A percentile compares a stretch with the other conserved stretches of the same genome.
These are phyloP conservation scores for Tricholoma sp. DNA, from an alignment of 768 basidiomycete species.

Conservation along the genomic window DNA sequence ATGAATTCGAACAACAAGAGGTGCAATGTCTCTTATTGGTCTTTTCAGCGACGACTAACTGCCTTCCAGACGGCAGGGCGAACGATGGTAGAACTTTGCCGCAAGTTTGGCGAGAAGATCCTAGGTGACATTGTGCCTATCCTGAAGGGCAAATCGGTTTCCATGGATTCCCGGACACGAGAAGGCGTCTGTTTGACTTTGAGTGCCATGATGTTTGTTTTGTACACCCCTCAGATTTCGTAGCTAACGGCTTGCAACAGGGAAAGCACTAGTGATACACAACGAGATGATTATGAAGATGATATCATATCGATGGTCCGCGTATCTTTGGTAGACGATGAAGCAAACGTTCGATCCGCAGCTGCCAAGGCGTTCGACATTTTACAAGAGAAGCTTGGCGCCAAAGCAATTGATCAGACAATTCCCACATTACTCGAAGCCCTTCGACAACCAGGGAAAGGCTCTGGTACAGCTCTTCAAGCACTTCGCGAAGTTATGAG, in stretches of 20 bases:
- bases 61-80: conserved; percentile 72
- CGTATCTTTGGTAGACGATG: conserved; percentile 81
- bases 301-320: conserved; percentile 86
- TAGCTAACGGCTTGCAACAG: conserved; percentile 29
- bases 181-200: conserved; percentile 88
- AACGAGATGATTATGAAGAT: conserved; percentile 84
- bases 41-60: conserved; percentile 1
- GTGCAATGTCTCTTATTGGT: conserved; percentile 30
- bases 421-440: conserved; percentile 94
- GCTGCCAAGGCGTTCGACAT: conserved; percentile 87
- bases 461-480: conserved; percentile 92
- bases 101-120: conserved; percentile 93
- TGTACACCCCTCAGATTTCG: neutral
- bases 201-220: conserved; percentile 73
- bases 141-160: conserved; percentile 60
- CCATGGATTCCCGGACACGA: conserved; percentile 57
- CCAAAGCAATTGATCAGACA: conserved; percentile 91
- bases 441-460: conserved; percentile 85
- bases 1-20: conserved; percentile 87
- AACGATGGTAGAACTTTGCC: conserved; percentile 84
- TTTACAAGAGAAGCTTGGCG: conserved; percentile 88
- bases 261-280: conserved; percentile 76
- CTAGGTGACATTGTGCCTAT: conserved; percentile 80
- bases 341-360: conserved; percentile 78
- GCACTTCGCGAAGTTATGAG: conserved; percentile 93